phyloP scores from a whole-genome alignment of 2,329 filamentous ascomycete species.

The Aspergillus eucalypticola region DNA sequence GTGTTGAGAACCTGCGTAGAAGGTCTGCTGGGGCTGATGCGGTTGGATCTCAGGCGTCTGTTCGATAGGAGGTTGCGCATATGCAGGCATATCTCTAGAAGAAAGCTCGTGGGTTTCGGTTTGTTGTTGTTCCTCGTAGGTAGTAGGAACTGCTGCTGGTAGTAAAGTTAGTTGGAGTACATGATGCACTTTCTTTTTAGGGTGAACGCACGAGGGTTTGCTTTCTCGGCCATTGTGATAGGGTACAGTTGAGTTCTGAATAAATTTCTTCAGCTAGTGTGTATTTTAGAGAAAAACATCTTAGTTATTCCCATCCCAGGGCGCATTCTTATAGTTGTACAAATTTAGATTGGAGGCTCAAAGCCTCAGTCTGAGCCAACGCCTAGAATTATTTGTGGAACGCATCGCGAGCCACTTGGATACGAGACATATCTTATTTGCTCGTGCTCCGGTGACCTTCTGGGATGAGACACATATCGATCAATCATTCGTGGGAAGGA shows the following conservation, averaged over 20 bases:
- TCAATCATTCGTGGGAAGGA: not conserved
- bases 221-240: slow-evolving; percentile 2
- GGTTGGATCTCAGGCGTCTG: not conserved
- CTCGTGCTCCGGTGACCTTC: not conserved
- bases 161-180: not conserved
- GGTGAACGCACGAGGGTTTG: not conserved
- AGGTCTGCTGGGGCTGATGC: not conserved
- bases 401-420: not conserved
- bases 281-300: too few relatives aligned
- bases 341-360: not conserved
- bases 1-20: slow-evolving; percentile 10
- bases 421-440: not conserved
- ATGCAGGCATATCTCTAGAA: not conserved
- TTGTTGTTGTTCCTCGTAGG: not conserved
- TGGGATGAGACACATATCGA: not conserved
- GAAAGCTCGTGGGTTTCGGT: not conserved
- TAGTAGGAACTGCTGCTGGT: not conserved
- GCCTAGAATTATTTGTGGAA: not conserved
- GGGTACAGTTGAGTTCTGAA: not conserved
- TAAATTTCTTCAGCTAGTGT: not conserved
- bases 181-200: too few relatives aligned
- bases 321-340: not conserved
- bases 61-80: not conserved
- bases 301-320: not conserved
- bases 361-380: not conserved